Percentiles rank a stretch among this genome's conserved stretches.
phyloP scores from a whole-genome alignment of 2,329 filamentous ascomycete species.

The Nemania sp. region DNA sequence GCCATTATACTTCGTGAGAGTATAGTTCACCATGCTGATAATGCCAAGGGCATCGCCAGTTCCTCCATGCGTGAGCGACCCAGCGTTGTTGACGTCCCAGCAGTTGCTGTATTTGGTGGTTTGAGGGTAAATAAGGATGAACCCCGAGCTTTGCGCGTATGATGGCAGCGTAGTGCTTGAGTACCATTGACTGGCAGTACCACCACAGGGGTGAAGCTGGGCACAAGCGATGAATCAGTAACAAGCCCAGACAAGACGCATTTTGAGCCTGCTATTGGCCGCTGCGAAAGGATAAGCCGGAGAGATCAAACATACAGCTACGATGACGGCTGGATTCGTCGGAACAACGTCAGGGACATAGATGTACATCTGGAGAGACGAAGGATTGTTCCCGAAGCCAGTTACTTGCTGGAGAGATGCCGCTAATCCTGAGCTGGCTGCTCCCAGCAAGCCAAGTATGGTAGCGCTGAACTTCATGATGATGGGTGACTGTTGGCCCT shows the following conservation, averaged over 20 bases:
- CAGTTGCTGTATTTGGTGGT: slow-evolving; percentile 30
- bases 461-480: slow-evolving; percentile 14
- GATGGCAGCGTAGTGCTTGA: slow-evolving; percentile 22
- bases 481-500: not conserved
- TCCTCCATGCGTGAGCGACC: slow-evolving; percentile 26
- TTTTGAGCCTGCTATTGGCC: not conserved
- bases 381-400: slow-evolving; percentile 48
- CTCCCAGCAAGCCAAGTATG: not conserved
- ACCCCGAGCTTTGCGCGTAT: slow-evolving; percentile 32
- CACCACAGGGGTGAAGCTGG: slow-evolving; percentile 24
- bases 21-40: slow-evolving; percentile 29
- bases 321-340: slow-evolving; percentile 34
- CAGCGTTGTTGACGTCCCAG: slow-evolving; percentile 30
- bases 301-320: slow-evolving; percentile 15
- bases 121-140: slow-evolving; percentile 45
- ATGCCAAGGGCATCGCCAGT: slow-evolving; percentile 28
- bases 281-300: not conserved
- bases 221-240: not conserved
- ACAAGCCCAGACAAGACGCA: not conserved
- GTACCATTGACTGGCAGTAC: slow-evolving; percentile 22
- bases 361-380: slow-evolving; percentile 48
- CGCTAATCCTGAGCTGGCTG: slow-evolving; percentile 6
- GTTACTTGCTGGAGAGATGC: slow-evolving; percentile 39
- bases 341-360: slow-evolving; percentile 47
- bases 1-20: slow-evolving; percentile 17